Evolutionary conservation across 306 rosid species (phyloP).

Genomic region (Dalbergia oliveri): DNA sequence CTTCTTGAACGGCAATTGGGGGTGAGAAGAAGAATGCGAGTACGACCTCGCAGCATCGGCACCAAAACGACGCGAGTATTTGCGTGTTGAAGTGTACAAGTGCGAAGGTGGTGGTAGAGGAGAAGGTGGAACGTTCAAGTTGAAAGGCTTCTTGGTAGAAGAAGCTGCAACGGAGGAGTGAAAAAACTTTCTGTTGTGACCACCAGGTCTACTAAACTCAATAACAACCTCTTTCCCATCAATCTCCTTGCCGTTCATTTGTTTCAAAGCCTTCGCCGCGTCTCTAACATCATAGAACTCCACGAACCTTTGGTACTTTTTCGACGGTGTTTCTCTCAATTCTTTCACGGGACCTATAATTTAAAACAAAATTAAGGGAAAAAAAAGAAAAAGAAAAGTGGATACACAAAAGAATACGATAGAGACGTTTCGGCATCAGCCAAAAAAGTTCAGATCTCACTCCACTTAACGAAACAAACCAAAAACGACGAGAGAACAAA

Average conservation of each 20-base stretch:
- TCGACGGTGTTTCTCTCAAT: slow-evolving; percentile 71
- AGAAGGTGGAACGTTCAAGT: slow-evolving; percentile 31
- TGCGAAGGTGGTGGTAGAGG: neutral
- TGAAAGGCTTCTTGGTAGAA: slow-evolving; percentile 15
- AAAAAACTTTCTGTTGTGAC: slow-evolving; percentile 55
- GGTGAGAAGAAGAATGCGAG: slow-evolving; percentile 36
- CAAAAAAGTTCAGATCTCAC: slow-evolving; percentile 20
- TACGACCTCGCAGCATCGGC: slow-evolving; percentile 25
- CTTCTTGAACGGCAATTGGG: slow-evolving; percentile 40
- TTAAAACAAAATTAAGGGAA: neutral
- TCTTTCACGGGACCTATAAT: slow-evolving; percentile 70
- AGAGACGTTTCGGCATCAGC: slow-evolving; percentile 45
- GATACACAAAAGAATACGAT: slow-evolving; percentile 35
- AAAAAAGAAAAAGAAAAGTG: neutral
- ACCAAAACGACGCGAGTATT: slow-evolving; percentile 29
- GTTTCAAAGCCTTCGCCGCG: slow-evolving; percentile 65
- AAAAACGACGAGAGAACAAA: neutral
- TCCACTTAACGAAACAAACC: neutral
- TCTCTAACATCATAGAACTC: slow-evolving; percentile 77
- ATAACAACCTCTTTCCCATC: slow-evolving; percentile 64
- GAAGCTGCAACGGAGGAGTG: neutral
- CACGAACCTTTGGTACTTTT: slow-evolving; percentile 73
- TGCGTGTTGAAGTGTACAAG: slow-evolving; percentile 1
- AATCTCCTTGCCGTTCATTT: slow-evolving; percentile 71
- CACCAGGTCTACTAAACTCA: slow-evolving; percentile 76